Base-by-base conservation (phyloP, 1,284 basidiomycete species). In the Limonomyces culmigenus region DNA sequence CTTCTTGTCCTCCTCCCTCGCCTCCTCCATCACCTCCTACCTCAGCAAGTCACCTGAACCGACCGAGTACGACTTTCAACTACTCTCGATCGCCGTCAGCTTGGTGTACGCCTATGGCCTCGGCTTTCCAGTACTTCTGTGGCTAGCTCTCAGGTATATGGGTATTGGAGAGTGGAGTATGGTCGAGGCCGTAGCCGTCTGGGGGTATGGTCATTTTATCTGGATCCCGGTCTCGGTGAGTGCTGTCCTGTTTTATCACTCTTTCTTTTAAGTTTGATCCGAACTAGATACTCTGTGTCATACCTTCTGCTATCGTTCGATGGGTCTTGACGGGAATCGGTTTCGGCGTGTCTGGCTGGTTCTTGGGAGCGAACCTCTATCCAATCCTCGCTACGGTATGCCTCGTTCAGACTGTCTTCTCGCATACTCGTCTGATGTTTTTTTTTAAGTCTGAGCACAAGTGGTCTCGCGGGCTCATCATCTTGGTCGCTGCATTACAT, bases 1-100 rank as follows among this genome's bases (percentile, higher is more conserved):
- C 38, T 95, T 91, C 60, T 73, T 92, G 39, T 91, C 84, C 21
- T 92, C 89, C 0, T 88, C 84, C 16, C 73, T 95, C 31, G 85
- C 78, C 2, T 73, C 81, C 5, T 85, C 84, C 29, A 78, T 95
- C 45, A 63, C 77, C 2, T 67, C 73, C 15, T 93, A 88, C 56
- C 67, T 93, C 29, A 78, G 80, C 18, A 56, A 67, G 25, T 60
- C 54, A 3, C 47, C 62, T 15, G 58, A 50, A 19, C 42, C 43
- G 58, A 40, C 83, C 46, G 72, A 74, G 41, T 89, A 89, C 48
- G 74, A 95, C 56, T 88, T 93, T 52, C 73, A 75, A 25, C 57
- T 92, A 29, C 65, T 96, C 14, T 78, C 77, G 13, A 74, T 84
- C 13, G 86, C 86, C 2, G 73, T 86, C 1, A 70, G 75, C 1